Conservation (phyloP, 495 filamentous ascomycete genomes). For the Platismatia glauca region DNA sequence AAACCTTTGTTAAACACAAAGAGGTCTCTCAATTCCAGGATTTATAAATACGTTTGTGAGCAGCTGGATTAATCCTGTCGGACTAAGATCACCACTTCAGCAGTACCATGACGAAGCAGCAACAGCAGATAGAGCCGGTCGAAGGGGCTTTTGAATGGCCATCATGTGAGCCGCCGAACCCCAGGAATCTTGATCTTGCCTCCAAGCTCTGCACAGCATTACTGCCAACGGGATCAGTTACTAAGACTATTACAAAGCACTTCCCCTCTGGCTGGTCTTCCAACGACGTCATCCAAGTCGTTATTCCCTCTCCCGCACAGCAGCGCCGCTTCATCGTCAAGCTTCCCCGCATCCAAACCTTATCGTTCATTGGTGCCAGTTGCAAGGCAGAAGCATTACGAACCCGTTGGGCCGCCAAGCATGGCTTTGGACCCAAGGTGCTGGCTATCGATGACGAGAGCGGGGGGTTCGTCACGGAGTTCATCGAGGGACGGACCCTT, state of each 20-base stretch:
- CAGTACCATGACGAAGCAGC: background rate
- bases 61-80: background rate
- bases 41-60: background rate
- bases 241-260: background rate
- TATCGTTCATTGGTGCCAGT: background rate
- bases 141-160: background rate
- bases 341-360: background rate
- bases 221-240: background rate
- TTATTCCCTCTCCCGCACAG: background rate
- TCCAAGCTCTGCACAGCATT: conserved; percentile 3
- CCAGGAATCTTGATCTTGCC: background rate
- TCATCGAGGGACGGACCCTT: conserved; percentile 2
- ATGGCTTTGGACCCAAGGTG: conserved; percentile 12
- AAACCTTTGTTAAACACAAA: background rate
- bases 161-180: background rate
- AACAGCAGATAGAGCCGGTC: background rate
- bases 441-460: conserved; percentile 6
- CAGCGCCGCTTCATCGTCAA: conserved; percentile 1
- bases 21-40: background rate
- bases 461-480: conserved; percentile 11
- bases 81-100: background rate
- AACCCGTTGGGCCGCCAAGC: conserved; percentile 7
- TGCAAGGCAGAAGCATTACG: conserved; percentile 5
- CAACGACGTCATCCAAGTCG: conserved; percentile 6
- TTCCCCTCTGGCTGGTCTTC: conserved; percentile 4